Conservation (phyloP, 306 rosid species). For the Medicago ruthenica region DNA sequence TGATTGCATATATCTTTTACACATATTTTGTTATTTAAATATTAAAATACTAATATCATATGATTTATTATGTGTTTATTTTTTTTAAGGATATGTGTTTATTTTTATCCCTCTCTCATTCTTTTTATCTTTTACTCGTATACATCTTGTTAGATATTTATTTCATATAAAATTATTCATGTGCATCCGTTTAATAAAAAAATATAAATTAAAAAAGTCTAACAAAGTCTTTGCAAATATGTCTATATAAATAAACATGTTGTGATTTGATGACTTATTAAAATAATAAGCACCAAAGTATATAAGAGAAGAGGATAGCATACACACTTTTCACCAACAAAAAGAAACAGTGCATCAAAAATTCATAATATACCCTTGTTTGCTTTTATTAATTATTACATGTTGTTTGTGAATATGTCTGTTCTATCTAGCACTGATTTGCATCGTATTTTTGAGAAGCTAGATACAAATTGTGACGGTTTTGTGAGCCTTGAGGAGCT, state of each 20-base stretch:
- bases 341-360: not conserved
- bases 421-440: conserved; percentile 57
- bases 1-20: too few species aligned
- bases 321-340: not conserved
- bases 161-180: not conserved
- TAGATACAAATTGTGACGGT: conserved; percentile 71
- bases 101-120: too few species aligned
- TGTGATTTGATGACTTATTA: not conserved
- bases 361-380: not conserved
- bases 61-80: too few species aligned
- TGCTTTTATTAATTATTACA: not conserved
- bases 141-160: not conserved
- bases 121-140: too few species aligned
- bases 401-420: conserved; percentile 46
- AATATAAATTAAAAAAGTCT: not conserved
- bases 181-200: not conserved
- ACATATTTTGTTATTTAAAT: too few species aligned
- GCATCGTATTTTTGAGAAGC: conserved; percentile 66
- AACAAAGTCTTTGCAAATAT: conserved; percentile 1
- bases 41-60: too few species aligned
- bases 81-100: too few species aligned
- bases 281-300: not conserved
- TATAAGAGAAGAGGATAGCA: not conserved
- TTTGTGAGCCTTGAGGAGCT: conserved; percentile 69
- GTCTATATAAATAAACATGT: not conserved